A percentile compares a stretch with the other conserved stretches of the same genome.
These are phyloP conservation scores for Diaporthe citriasiana DNA, from an alignment of 2,329 filamentous ascomycete genomes.

Conservation along the genomic window DNA sequence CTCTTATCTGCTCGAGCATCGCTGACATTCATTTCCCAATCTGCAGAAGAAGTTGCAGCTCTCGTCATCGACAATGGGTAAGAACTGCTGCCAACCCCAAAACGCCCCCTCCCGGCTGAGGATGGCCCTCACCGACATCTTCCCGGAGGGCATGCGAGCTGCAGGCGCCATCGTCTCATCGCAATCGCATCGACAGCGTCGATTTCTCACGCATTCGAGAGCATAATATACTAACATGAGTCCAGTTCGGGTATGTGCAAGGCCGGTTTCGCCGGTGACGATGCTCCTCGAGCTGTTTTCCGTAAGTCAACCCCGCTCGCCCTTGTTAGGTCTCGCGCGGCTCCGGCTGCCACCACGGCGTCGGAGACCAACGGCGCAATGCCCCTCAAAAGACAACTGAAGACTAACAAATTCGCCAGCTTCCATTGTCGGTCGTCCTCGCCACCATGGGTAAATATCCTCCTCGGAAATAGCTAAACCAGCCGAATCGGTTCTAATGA, in stretches of 20 bases:
- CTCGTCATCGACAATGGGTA: slow-evolving; percentile 99
- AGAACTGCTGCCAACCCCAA: slow-evolving; percentile 64
- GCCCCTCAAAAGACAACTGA: slow-evolving; percentile 36
- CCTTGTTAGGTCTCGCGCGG: slow-evolving; percentile 42
- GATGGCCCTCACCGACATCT: slow-evolving; percentile 54
- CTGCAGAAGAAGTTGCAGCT: slow-evolving; percentile 98
- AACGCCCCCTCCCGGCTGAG: slow-evolving; percentile 43
- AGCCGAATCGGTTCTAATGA: slow-evolving; percentile 31
- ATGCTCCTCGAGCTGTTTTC: slow-evolving; percentile 99
- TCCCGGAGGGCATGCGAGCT: slow-evolving; percentile 34
- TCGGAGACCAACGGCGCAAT: slow-evolving; percentile 10
- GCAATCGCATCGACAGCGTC: background rate
- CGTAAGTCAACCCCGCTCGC: slow-evolving; percentile 80
- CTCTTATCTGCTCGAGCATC: slow-evolving; percentile 43
- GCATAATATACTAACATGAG: slow-evolving; percentile 55
- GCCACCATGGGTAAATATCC: slow-evolving; percentile 99
- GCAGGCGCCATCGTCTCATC: slow-evolving; percentile 20
- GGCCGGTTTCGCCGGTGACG: slow-evolving; percentile 99
- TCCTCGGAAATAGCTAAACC: slow-evolving; percentile 60
- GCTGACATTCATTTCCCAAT: slow-evolving; percentile 59
- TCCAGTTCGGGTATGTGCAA: slow-evolving; percentile 99
- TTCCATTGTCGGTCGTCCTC: slow-evolving; percentile 99
- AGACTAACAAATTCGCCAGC: slow-evolving; percentile 65
- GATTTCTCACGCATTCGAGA: background rate
- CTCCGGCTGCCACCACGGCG: slow-evolving; percentile 16